Evolutionary conservation across 140 eudicot species (phyloP), one percentile per base, ranked within the genome.

Genomic region (Oenanthe javanica): DNA sequence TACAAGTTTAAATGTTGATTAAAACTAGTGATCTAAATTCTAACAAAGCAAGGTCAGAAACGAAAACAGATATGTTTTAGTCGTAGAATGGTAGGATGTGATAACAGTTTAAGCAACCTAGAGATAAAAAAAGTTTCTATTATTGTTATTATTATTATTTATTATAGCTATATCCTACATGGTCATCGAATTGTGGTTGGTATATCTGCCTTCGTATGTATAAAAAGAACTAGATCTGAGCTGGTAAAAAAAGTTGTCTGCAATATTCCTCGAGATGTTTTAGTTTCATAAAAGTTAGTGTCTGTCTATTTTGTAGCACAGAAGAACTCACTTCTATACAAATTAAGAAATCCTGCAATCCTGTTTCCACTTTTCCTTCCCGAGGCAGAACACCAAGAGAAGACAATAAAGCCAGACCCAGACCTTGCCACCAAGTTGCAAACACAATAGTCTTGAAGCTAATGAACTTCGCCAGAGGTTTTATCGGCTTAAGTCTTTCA

Each of bases 381-480:
- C 81, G 86, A 9, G 97, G 96, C 49, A 95, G 86, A 84, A 93
- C 83, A 19, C 85, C 72, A 55, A 88, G 79, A 81, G 86, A 67
- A 80, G 97, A 91, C 82, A 91, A 81, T 73, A 95, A 83, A 12
- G 91, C 98, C 54, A 95, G 93, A 18, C 93, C 98, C 5, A 95
- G 93, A 43, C 98, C 97, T 91, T 95, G 99, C 99, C 99, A 95
- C 99, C 99, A 95, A 47, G 99, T 95, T 47, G 99, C 99, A 72
- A 95, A 95, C 36, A 95, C 99, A 76, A 95, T 95, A 76, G 99
- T 96, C 89, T 95, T 95, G 72, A 95, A 95, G 89, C 99, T 92
- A 46, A 95, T 87, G 87, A 95, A 95, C 75, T 95, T 95, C 59
- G 92, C 92, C 52, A 95, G 97, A 47, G 98, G 99, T 78, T 87